These are phyloP conservation scores for Fomitopsis schrenkii DNA, from an alignment of 1,284 basidiomycete genomes.

Conservation along the genomic window DNA sequence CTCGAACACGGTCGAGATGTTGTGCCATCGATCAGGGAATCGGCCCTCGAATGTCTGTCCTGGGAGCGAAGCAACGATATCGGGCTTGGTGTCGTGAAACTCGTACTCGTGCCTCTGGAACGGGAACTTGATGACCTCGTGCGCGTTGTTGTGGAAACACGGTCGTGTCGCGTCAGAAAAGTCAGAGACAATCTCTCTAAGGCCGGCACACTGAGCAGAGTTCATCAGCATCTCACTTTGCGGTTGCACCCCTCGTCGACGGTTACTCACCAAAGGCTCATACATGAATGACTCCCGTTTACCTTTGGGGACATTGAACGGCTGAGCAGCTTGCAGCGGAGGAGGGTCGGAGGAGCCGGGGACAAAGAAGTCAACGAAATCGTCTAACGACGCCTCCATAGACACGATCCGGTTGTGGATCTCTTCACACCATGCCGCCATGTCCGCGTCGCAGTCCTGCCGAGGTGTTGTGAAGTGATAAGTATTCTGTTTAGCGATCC, in stretches of 20 bases:
- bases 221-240: not conserved
- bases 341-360: not conserved
- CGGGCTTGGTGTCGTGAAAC: not conserved
- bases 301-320: not conserved
- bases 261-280: not conserved
- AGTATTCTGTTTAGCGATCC: not conserved
- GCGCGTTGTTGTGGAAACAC: not conserved
- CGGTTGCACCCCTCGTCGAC: not conserved
- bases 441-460: not conserved
- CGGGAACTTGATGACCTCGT: not conserved
- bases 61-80: not conserved
- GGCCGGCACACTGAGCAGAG: not conserved
- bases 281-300: not conserved
- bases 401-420: not conserved
- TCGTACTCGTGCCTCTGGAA: not conserved
- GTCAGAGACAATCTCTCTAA: not conserved
- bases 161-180: not conserved
- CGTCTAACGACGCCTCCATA: not conserved
- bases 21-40: not conserved
- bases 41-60: not conserved
- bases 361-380: not conserved
- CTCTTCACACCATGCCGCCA: not conserved
- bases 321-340: too few relatives aligned
- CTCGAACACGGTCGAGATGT: slow-evolving; percentile 6
- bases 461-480: not conserved